Evolutionary conservation across 257 asterid species (phyloP).

Genomic region (Lavandula angustifolia): DNA sequence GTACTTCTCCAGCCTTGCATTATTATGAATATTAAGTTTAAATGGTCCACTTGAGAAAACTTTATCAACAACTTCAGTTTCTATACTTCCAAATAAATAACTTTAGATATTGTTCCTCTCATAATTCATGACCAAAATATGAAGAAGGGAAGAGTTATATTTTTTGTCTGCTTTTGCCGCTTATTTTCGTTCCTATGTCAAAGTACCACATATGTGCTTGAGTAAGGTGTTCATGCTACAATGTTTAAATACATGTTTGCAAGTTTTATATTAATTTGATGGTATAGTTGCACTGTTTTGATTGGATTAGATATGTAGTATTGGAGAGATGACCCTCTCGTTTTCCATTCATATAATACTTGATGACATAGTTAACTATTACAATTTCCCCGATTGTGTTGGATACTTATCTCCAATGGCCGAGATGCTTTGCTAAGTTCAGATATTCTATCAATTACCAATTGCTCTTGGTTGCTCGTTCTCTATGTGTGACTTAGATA

Average conservation of each 20-base stretch:
- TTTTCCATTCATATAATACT: not conserved
- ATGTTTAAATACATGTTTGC: not conserved
- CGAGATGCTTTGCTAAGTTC: no score
- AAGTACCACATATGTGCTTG: slow-evolving; percentile 4
- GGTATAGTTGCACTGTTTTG: not conserved
- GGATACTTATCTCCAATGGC: no score
- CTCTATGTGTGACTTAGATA: no score
- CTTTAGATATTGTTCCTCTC: not conserved
- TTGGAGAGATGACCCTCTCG: not conserved
- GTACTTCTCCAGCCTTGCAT: not conserved
- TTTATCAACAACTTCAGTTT: not conserved
- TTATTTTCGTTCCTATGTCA: not conserved
- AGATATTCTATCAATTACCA: no score
- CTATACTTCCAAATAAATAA: not conserved
- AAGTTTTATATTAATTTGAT: not conserved
- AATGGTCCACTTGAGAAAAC: not conserved
- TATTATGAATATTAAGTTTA: not conserved
- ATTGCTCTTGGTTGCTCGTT: no score
- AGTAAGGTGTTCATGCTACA: not conserved
- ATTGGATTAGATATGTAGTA: not conserved
- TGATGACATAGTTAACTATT: no score
- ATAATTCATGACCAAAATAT: not conserved
- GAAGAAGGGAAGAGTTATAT: not conserved
- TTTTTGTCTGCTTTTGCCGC: not conserved
- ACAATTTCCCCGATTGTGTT: no score